Evolutionary conservation across 2,329 filamentous ascomycete species (phyloP).

Genomic region (Fusarium globosum): DNA sequence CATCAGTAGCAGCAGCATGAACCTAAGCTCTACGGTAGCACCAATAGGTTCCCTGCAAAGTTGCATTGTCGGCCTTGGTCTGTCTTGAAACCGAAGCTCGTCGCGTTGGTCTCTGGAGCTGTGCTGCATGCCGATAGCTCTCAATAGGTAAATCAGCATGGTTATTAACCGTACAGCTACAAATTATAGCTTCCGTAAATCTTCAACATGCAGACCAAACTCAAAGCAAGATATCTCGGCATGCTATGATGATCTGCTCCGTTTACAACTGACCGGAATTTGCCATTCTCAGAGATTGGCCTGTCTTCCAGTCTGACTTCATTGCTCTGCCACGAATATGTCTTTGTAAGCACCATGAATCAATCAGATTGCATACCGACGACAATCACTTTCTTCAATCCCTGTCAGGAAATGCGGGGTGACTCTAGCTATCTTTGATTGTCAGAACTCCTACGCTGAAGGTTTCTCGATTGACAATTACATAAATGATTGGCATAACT

Average conservation of each 20-base stretch:
- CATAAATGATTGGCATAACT: conserved; percentile 24
- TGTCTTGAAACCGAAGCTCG: conserved; percentile 1
- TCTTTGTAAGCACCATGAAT: conserved; percentile 32
- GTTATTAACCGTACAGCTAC: conserved; percentile 16
- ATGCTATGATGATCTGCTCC: conserved; percentile 3
- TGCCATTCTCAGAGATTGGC: not conserved
- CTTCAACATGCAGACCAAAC: not conserved
- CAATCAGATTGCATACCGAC: conserved; percentile 25
- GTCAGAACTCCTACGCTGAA: conserved; percentile 6
- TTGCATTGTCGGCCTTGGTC: conserved; percentile 1
- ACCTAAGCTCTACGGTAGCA: not conserved
- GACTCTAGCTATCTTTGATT: conserved; percentile 27
- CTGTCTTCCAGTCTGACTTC: conserved; percentile 14
- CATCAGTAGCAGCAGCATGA: not conserved
- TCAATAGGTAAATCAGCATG: not conserved
- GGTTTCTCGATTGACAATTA: conserved; percentile 18
- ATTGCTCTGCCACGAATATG: conserved; percentile 1
- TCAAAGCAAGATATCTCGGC: not conserved
- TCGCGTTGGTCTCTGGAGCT: not conserved
- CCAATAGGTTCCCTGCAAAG: conserved; percentile 19
- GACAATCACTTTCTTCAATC: conserved; percentile 4
- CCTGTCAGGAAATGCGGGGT: conserved; percentile 28
- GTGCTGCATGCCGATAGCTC: not conserved
- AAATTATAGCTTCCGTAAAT: not conserved
- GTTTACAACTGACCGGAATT: not conserved